Percentiles rank a stretch among this genome's conserved stretches.
These are phyloP conservation scores for Cadophora sp. DNA, from an alignment of 2,329 filamentous ascomycete genomes.

Conservation along the genomic window DNA sequence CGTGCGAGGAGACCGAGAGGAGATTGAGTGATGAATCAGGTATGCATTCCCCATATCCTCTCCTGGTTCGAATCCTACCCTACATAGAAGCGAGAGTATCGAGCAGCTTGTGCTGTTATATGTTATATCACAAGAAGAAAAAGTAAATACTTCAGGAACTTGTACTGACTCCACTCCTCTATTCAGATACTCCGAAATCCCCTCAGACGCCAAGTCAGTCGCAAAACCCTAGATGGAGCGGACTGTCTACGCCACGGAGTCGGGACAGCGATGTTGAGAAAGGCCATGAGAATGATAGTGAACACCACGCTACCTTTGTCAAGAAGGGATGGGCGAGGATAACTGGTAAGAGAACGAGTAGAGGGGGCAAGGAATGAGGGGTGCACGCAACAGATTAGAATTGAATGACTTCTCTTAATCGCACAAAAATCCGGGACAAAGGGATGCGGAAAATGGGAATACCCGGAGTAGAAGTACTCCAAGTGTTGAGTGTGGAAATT, in stretches of 20 bases:
- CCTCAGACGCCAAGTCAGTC: conserved; percentile 71
- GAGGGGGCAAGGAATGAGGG: conserved; percentile 14
- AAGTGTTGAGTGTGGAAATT: neutral
- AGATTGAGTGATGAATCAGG: neutral
- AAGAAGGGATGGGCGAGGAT: conserved; percentile 50
- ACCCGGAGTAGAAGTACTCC: neutral
- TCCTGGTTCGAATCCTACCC: no score
- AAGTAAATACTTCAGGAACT: no score
- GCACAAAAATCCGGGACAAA: neutral
- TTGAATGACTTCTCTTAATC: no score
- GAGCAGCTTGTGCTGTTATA: neutral
- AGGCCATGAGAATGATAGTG: conserved; percentile 59
- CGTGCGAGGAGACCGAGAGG: neutral
- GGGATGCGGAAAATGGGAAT: neutral
- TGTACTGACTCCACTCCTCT: neutral
- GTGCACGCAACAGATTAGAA: no score
- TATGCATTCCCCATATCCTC: neutral
- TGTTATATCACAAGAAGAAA: neutral
- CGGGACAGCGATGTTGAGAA: conserved; percentile 69
- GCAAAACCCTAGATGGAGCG: conserved; percentile 73
- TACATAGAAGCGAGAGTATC: neutral
- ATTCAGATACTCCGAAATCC: conserved; percentile 68
- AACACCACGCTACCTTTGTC: conserved; percentile 64
- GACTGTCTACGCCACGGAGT: conserved; percentile 69
- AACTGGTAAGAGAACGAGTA: conserved; percentile 20